Evolutionary conservation across 495 filamentous ascomycete species (phyloP).

Genomic region (Bacidia gigantensis): DNA sequence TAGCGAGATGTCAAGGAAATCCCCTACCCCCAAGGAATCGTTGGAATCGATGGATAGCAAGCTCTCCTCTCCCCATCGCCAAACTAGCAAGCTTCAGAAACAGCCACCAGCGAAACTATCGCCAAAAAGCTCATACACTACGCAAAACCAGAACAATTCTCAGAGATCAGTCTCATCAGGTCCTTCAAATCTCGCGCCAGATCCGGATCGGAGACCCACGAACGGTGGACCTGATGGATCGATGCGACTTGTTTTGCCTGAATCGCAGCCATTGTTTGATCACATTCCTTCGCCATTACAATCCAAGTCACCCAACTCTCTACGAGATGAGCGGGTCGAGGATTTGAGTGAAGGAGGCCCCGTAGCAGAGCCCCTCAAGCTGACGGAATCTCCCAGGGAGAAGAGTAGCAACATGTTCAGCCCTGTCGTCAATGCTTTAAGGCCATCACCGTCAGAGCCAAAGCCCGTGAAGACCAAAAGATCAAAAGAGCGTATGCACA

Average conservation of each 20-base stretch:
- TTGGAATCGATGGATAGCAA: slow-evolving; percentile 33
- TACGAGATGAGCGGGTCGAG: no score
- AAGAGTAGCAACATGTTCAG: slow-evolving; percentile 13
- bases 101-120: slow-evolving; percentile 41
- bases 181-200: slow-evolving; percentile 4
- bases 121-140: slow-evolving; percentile 22
- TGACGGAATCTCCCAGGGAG: slow-evolving; percentile 10
- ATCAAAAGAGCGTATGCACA: slow-evolving; percentile 28
- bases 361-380: not conserved
- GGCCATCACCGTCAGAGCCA: slow-evolving; percentile 24
- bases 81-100: slow-evolving; percentile 66
- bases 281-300: slow-evolving; percentile 15
- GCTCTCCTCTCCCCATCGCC: slow-evolving; percentile 32
- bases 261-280: slow-evolving; percentile 30
- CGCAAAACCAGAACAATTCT: slow-evolving; percentile 3
- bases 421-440: slow-evolving; percentile 17
- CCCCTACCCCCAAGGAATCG: slow-evolving; percentile 39
- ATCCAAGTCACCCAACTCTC: slow-evolving; percentile 6
- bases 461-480: slow-evolving; percentile 39
- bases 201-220: slow-evolving; percentile 6
- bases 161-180: slow-evolving; percentile 8
- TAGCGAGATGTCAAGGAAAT: slow-evolving; percentile 35
- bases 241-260: slow-evolving; percentile 48
- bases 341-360: no score
- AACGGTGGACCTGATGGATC: slow-evolving; percentile 23